Percentiles rank a stretch among this genome's conserved stretches.
phyloP scores from a whole-genome alignment of 192 early-diverging fungal species.

The Dissophora ornata region DNA sequence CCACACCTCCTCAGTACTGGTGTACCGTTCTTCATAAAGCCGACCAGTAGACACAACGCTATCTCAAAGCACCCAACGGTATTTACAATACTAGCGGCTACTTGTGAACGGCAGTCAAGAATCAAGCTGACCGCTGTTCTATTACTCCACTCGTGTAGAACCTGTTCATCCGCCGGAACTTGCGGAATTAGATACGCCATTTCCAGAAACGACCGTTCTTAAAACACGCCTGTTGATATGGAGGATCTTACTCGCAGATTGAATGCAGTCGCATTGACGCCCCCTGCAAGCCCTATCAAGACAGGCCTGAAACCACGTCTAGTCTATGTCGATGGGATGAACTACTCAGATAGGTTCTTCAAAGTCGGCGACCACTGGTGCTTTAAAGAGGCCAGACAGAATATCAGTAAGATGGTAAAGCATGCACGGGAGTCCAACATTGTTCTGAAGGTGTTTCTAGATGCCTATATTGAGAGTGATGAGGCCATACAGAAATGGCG shows the following conservation, averaged over 20 bases:
- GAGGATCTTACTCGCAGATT: slow-evolving; percentile 7
- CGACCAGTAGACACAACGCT: too few relatives aligned
- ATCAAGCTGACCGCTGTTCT: slow-evolving; percentile 2
- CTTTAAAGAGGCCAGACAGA: slow-evolving; percentile 5
- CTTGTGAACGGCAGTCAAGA: slow-evolving; percentile 1
- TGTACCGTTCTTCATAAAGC: too few relatives aligned
- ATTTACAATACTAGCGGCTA: slow-evolving; percentile 6
- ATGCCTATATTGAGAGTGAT: slow-evolving; percentile 13
- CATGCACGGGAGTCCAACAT: slow-evolving; percentile 9
- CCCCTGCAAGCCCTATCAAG: slow-evolving; percentile 3
- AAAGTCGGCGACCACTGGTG: slow-evolving; percentile 10
- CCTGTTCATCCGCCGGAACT: slow-evolving; percentile 1
- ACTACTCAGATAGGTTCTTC: slow-evolving; percentile 11
- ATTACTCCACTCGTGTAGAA: slow-evolving; percentile 7
- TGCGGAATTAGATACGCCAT: slow-evolving; percentile 9
- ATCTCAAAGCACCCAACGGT: slow-evolving; percentile 7
- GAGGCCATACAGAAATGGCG: slow-evolving; percentile 11
- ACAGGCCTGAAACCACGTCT: slow-evolving; percentile 10
- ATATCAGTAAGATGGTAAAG: slow-evolving; percentile 9
- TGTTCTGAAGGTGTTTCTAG: slow-evolving; percentile 12
- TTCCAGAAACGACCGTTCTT: slow-evolving; percentile 7
- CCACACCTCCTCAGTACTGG: background rate
- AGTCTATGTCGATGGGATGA: slow-evolving; percentile 15
- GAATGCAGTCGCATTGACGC: slow-evolving; percentile 11
- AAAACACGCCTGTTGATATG: slow-evolving; percentile 10